Evolutionary conservation across 2,329 filamentous ascomycete species (phyloP).

Genomic region (Exophiala viscosa): DNA sequence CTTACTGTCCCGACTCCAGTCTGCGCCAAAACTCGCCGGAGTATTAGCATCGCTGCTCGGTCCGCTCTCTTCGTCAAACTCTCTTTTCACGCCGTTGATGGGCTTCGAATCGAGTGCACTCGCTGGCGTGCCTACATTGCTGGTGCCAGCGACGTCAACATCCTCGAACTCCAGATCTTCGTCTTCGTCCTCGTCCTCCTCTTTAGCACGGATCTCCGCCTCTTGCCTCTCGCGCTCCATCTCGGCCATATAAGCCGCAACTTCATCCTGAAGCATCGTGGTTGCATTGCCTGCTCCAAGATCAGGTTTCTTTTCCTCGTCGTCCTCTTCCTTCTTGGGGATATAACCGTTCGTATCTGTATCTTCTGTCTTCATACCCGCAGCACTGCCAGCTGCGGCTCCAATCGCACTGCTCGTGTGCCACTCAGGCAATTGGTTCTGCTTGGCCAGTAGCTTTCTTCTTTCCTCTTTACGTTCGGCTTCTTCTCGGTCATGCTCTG

Average conservation of each 20-base stretch:
- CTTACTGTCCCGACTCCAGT: conserved; percentile 14
- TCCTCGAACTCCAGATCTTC: conserved; percentile 30
- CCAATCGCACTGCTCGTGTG: conserved; percentile 37
- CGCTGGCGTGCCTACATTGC: conserved; percentile 18
- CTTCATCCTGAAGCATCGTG: conserved; percentile 15
- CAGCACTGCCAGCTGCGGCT: conserved; percentile 3
- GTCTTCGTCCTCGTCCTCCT: conserved; percentile 25
- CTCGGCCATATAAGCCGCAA: conserved; percentile 22
- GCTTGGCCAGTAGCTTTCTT: conserved; percentile 48
- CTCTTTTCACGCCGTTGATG: conserved; percentile 25
- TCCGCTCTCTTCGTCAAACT: conserved; percentile 19
- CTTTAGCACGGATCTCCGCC: conserved; percentile 18
- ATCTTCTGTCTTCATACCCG: conserved; percentile 13
- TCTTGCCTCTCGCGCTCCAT: conserved; percentile 24
- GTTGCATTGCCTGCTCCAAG: background rate
- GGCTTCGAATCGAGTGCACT: conserved; percentile 6
- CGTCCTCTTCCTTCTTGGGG: conserved; percentile 22
- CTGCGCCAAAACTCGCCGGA: conserved; percentile 8
- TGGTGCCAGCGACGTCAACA: conserved; percentile 17
- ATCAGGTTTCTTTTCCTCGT: conserved; percentile 23
- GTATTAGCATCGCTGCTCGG: conserved; percentile 23
- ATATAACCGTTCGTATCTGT: background rate
- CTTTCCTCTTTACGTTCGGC: conserved; percentile 46
- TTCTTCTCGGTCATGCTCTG: conserved; percentile 41
- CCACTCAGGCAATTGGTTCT: conserved; percentile 53